Percentiles rank a stretch among this genome's conserved stretches.
These are phyloP conservation scores for Ogataea pignaliae DNA, from an alignment of 805 yeast species.

Conservation along the genomic window DNA sequence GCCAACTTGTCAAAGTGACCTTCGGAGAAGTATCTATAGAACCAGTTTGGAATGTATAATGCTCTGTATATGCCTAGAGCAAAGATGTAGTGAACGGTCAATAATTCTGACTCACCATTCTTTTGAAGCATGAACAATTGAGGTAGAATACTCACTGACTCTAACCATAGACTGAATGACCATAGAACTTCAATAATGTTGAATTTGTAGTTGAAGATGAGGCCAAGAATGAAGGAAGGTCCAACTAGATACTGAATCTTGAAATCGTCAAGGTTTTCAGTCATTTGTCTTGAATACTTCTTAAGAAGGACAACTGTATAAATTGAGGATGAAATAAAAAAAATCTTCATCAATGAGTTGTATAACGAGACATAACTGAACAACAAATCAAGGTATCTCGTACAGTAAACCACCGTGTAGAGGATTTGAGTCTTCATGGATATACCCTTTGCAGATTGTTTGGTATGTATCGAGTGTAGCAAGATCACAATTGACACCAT, in stretches of 20 bases:
- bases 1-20: slow-evolving; percentile 65
- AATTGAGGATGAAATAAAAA: slow-evolving; percentile 70
- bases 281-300: slow-evolving; percentile 56
- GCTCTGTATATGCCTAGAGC: slow-evolving; percentile 90
- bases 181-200: slow-evolving; percentile 63
- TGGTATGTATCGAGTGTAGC: slow-evolving; percentile 59
- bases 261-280: slow-evolving; percentile 65
- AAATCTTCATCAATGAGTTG: slow-evolving; percentile 74
- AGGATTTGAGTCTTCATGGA: slow-evolving; percentile 84
- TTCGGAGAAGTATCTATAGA: slow-evolving; percentile 73
- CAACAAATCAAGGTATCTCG: slow-evolving; percentile 68
- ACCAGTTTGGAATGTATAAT: slow-evolving; percentile 91
- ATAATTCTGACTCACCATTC: slow-evolving; percentile 80
- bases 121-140: slow-evolving; percentile 87
- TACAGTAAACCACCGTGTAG: slow-evolving; percentile 66
- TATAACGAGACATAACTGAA: slow-evolving; percentile 60
- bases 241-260: slow-evolving; percentile 65
- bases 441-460: slow-evolving; percentile 73
- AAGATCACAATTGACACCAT: slow-evolving; percentile 73
- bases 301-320: slow-evolving; percentile 72
- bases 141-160: slow-evolving; percentile 86
- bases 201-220: slow-evolving; percentile 66
- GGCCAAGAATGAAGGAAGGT: slow-evolving; percentile 51
- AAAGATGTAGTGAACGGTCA: slow-evolving; percentile 90
- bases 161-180: slow-evolving; percentile 92